Evolutionary conservation across 805 yeast genomes (phyloP).

Genomic region (Candida ortonii): DNA sequence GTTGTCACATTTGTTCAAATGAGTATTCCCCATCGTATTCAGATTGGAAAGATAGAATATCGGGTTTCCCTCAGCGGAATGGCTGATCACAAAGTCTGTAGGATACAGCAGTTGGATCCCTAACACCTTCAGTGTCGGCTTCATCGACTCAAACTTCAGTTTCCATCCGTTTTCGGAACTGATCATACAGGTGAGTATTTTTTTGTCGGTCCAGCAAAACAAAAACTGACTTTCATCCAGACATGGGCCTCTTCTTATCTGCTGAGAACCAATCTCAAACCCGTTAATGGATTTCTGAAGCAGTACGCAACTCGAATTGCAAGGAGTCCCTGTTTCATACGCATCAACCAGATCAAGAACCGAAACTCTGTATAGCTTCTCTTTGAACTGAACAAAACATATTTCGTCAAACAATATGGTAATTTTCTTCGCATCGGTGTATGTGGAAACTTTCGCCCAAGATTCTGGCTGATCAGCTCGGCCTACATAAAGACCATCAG

Average conservation of each 20-base stretch:
- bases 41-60: conserved; percentile 29
- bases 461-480: conserved; percentile 36
- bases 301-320: conserved; percentile 26
- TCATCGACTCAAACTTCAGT: conserved; percentile 27
- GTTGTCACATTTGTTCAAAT: conserved; percentile 20
- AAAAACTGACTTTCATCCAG: conserved; percentile 48
- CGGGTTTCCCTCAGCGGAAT: conserved; percentile 26
- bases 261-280: conserved; percentile 69
- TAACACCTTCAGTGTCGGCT: conserved; percentile 26
- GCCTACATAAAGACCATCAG: conserved; percentile 61
- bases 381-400: conserved; percentile 56
- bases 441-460: conserved; percentile 61
- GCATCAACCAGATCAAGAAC: conserved; percentile 61
- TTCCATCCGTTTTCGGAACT: conserved; percentile 26
- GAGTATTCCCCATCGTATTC: conserved; percentile 27
- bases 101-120: conserved; percentile 27
- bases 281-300: conserved; percentile 46
- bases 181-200: conserved; percentile 36
- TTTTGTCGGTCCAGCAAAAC: conserved; percentile 53
- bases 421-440: conserved; percentile 53
- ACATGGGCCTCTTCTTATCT: conserved; percentile 57
- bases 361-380: conserved; percentile 57
- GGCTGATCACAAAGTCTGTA: conserved; percentile 29
- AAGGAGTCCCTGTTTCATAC: conserved; percentile 46
- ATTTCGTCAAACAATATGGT: conserved; percentile 57